Evolutionary conservation across 2,329 filamentous ascomycete species (phyloP).

Genomic region (Periconia digitata): DNA sequence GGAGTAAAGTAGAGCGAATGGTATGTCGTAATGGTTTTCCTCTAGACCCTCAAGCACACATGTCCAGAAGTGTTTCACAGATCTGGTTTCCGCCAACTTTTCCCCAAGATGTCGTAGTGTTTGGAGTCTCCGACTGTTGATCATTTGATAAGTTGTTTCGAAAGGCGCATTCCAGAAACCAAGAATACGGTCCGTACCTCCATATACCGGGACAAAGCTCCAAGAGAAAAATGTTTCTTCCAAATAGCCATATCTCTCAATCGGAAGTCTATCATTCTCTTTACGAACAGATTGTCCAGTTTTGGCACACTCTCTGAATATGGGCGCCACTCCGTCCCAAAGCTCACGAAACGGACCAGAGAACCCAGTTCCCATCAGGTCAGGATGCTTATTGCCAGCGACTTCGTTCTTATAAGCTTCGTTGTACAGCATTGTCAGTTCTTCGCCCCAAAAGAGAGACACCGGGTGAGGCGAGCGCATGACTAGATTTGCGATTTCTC

Average conservation of each 20-base stretch:
- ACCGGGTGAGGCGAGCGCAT: conserved; percentile 35
- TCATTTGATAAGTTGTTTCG: conserved; percentile 43
- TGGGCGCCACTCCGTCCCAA: conserved; percentile 42
- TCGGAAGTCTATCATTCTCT: conserved; percentile 32
- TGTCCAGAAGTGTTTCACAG: conserved; percentile 48
- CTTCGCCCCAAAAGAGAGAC: conserved; percentile 47
- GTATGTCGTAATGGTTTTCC: conserved; percentile 37
- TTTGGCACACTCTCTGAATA: conserved; percentile 31
- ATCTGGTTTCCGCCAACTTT: conserved; percentile 30
- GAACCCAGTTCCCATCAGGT: conserved; percentile 36
- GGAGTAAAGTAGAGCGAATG: conserved; percentile 38
- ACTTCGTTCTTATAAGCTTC: conserved; percentile 40
- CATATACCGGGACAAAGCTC: conserved; percentile 47
- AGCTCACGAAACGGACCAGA: conserved; percentile 40
- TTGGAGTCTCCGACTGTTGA: conserved; percentile 41
- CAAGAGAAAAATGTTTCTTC: conserved; percentile 47
- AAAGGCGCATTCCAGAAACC: conserved; percentile 37
- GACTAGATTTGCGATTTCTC: conserved; percentile 41
- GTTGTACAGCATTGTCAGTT: conserved; percentile 44
- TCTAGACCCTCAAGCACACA: conserved; percentile 53
- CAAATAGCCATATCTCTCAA: conserved; percentile 27
- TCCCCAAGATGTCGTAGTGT: conserved; percentile 45
- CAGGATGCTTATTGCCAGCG: conserved; percentile 31
- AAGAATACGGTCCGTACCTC: conserved; percentile 36
- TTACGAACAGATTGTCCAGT: conserved; percentile 30